Conservation (phyloP, 108 stramenopile species). For the Thalassiosira profunda region DNA sequence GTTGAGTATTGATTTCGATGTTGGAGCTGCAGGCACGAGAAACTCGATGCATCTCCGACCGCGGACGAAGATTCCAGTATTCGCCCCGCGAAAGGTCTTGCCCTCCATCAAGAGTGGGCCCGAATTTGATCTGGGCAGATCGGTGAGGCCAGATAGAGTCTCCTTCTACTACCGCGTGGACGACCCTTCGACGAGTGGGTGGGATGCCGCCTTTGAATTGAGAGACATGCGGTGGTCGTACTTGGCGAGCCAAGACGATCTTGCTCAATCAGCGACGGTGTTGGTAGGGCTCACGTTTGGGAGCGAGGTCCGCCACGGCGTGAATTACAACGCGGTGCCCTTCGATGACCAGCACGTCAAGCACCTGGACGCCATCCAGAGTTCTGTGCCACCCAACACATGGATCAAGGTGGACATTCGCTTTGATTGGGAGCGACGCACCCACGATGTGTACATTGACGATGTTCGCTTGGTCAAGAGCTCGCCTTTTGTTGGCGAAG, state of each 20-base stretch:
- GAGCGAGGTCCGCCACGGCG: constrained; percentile 50
- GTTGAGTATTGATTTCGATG: constrained; percentile 26
- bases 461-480: constrained; percentile 47
- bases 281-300: constrained; percentile 65
- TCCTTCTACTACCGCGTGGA: constrained; percentile 34
- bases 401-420: constrained; percentile 91
- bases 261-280: constrained; percentile 36
- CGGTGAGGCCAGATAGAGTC: constrained; percentile 26
- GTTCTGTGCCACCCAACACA: constrained; percentile 9
- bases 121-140: constrained; percentile 33
- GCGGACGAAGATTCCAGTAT: constrained; percentile 6
- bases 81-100: constrained; percentile 13
- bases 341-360: constrained; percentile 46
- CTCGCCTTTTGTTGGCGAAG: constrained; percentile 37
- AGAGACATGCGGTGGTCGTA: constrained; percentile 45
- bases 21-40: constrained; percentile 44
- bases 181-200: constrained; percentile 19
- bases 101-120: constrained; percentile 33
- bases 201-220: constrained; percentile 51
- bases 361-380: constrained; percentile 6
- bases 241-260: constrained; percentile 12
- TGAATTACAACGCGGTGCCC: constrained; percentile 51
- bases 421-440: constrained; percentile 63
- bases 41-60: constrained; percentile 35
- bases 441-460: constrained; percentile 66